Evolutionary conservation across 116 monocot genomes (phyloP), one percentile per base, ranked within the genome.

Genomic region (Dioscorea cayenensis): DNA sequence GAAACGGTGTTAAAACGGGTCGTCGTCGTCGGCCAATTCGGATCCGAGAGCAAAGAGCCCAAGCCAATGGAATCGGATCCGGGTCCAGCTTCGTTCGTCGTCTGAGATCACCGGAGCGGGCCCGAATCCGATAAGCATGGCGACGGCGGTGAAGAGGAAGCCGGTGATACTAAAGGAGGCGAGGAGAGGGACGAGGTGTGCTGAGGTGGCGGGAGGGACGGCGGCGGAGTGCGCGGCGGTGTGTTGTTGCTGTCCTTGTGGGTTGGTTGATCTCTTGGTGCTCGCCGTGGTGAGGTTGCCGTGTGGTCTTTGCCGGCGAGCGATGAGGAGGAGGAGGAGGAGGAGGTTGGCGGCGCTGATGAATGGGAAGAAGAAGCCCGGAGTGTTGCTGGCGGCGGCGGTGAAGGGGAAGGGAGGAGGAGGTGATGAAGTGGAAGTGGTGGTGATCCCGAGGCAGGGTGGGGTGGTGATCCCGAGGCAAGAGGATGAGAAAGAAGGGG

Each of bases 221-320:
- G 84, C 86, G 65, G 94, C 94, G 49, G 84, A 76, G 14, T 94
- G 94, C 77, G 86, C 87, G 6, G 91, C 86, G 21, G 73, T 95
- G 25, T 86, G 86, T 75, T 95, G 94, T 78, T 94, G 95, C 83
- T 84, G 84, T 68, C 95, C 91, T 12, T 91, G 91, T 73, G 84
- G 86, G 11, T 55, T 89, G 36, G 59, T 84, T 19, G 73, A 81
- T 20, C 73, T 94, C 49, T 43, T 89, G 14, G 66, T 88, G 6
- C 75, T 84, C 38, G 77, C 79, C 38, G 51, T 76, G 28, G 79
- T 89, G 28, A 76, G 77, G 71, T 66, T 89, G 2, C 95, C 95
- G 36, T 77, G 72, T 11, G 83, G 86, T 21, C 86, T 95, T 7
- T 79, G 66, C 74, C 82, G 77, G 63, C 35, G 81, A 50, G 87